Evolutionary conservation across 495 filamentous ascomycete genomes (phyloP), one percentile per base, ranked within the genome.

Genomic region (Articulospora tetracladia): DNA sequence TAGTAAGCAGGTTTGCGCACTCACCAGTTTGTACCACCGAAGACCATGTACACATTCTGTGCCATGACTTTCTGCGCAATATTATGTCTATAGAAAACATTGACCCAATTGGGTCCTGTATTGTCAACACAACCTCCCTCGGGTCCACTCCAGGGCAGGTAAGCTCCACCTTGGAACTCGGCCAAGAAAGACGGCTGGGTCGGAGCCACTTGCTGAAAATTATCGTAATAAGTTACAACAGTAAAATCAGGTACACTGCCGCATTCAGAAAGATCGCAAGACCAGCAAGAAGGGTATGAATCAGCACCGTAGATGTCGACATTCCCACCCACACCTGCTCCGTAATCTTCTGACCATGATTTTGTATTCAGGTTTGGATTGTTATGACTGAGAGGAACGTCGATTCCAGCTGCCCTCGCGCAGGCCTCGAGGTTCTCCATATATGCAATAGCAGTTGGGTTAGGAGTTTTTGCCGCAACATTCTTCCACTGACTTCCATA

Each of bases 111-210:
- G 0, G 75, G 68, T 1, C 71, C 76, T 6, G 75, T 76, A 39
- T 73, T 68, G n/a, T 60, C 65, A 6, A 69, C 68, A 57, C 56
- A 63, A 12, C 76, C 76, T 22, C 81, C 83, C 59, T 80, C 71
- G 0, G 83, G 81, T 0, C 77, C 78, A 58, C 75, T 80, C 83
- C 83, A 86, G 13, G 83, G 82, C 65, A 84, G 84, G 60, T 83
- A 86, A 8, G 74, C 77, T n/a, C 83, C 83, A 23, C 83, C 83
- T 65, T 86, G 83, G 67, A 86, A 86, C 63, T 86, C 83, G 17
- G 81, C 81, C 69, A 86, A 75, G 69, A 84, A 85, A 8, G 69
- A 73, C 0, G 83, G 83, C 65, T 82, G 76, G 28, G 77, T 78
- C 11, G 79, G 77, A 13, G 77, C 71, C 3, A 74, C 70, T 58